Evolutionary conservation across 345 rosid genomes (phyloP).

Genomic region (Lenwebbia sp.): DNA sequence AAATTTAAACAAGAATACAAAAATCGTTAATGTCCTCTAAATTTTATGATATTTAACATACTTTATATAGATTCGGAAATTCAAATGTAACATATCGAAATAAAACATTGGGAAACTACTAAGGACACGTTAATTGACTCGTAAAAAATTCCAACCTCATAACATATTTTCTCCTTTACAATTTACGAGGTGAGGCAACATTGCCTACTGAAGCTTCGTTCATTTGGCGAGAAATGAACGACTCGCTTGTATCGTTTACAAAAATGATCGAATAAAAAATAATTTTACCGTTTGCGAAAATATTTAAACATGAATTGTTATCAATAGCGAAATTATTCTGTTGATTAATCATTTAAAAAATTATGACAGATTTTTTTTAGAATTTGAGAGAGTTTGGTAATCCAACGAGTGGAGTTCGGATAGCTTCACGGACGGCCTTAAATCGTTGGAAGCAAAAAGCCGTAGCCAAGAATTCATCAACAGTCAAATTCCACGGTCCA

Average conservation of each 20-base stretch:
- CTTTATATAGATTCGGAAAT: too few species aligned
- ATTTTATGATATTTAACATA: too few species aligned
- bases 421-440: background rate
- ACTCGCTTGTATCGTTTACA: background rate
- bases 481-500: background rate
- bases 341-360: background rate
- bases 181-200: background rate
- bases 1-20: too few species aligned
- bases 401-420: background rate
- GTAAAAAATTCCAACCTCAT: fast-evolving
- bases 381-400: too few species aligned
- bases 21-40: too few species aligned
- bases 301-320: fast-evolving
- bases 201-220: background rate
- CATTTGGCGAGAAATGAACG: too few species aligned
- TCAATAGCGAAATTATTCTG: background rate
- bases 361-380: background rate
- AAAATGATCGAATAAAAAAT: fast-evolving
- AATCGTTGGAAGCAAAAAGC: background rate
- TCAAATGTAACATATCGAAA: too few species aligned
- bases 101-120: too few species aligned
- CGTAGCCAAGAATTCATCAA: background rate
- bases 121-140: background rate
- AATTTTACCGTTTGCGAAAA: fast-evolving
- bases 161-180: background rate